These are phyloP conservation scores for Cenchrus fungigraminus DNA, from an alignment of 176 grass and related monocot genomes.

Conservation along the genomic window DNA sequence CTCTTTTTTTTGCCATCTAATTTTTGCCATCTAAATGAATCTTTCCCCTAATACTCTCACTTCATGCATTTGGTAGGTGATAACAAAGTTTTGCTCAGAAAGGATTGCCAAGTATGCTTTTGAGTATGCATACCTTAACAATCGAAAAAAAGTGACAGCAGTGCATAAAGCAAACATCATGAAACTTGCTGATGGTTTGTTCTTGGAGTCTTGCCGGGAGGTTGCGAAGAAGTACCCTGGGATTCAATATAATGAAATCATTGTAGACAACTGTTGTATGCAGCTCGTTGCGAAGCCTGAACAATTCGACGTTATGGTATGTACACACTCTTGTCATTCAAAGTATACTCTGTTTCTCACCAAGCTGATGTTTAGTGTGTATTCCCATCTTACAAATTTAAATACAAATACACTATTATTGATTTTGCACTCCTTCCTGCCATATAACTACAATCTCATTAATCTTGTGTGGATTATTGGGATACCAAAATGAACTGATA, in stretches of 20 bases:
- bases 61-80: conserved; percentile 70
- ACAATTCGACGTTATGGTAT: conserved; percentile 99
- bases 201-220: conserved; percentile 96
- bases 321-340: conserved; percentile 19
- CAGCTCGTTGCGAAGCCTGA: conserved; percentile 96
- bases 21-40: background rate
- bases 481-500: background rate
- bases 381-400: conserved; percentile 24
- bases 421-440: conserved; percentile 4
- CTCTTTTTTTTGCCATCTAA: background rate
- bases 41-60: conserved; percentile 24
- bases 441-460: background rate
- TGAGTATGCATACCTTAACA: conserved; percentile 99
- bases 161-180: conserved; percentile 99
- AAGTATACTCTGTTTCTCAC: conserved; percentile 20
- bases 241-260: conserved; percentile 91
- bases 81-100: conserved; percentile 99
- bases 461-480: background rate
- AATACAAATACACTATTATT: background rate
- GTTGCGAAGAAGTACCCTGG: conserved; percentile 93
- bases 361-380: background rate
- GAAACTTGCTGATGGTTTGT: conserved; percentile 98
- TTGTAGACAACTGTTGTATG: conserved; percentile 99
- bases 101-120: conserved; percentile 98
- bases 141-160: conserved; percentile 95